Percentiles rank a stretch among this genome's conserved stretches.
These are phyloP conservation scores for Leccinum obscurum DNA, from an alignment of 768 basidiomycete species.

Conservation along the genomic window DNA sequence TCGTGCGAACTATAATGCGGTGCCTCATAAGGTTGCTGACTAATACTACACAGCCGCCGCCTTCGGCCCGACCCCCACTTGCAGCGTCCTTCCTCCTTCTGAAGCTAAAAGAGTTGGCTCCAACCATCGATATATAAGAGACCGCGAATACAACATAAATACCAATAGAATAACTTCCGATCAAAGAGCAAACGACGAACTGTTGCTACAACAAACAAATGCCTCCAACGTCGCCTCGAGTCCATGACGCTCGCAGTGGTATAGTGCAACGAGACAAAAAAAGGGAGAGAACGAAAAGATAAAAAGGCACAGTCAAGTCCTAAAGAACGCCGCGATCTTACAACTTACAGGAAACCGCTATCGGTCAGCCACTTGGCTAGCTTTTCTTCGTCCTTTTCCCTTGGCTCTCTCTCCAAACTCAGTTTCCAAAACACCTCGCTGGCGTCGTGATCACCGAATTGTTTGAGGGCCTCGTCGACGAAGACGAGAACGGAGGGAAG, in stretches of 20 bases:
- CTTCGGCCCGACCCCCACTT: no score
- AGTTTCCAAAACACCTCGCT: constrained; percentile 44
- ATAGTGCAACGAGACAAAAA: constrained; percentile 5
- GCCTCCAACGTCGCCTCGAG: not conserved
- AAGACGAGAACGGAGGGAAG: constrained; percentile 45
- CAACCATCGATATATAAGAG: not conserved
- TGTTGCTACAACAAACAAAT: not conserved
- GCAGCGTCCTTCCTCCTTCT: no score
- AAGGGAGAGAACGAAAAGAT: not conserved
- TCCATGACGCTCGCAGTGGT: constrained; percentile 3
- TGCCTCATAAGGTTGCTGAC: no score
- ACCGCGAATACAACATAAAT: not conserved
- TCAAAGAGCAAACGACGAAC: not conserved
- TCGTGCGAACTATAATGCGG: no score
- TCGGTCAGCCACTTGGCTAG: constrained; percentile 42
- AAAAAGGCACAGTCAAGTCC: not conserved
- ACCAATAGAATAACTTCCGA: not conserved
- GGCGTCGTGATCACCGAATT: constrained; percentile 34
- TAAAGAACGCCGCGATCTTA: not conserved
- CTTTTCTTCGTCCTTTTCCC: constrained; percentile 54
- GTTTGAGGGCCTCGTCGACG: constrained; percentile 41
- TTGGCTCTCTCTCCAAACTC: constrained; percentile 51
- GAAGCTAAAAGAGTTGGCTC: no score
- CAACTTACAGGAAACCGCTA: constrained; percentile 37
- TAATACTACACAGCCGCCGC: no score